Conservation (phyloP, 2,329 filamentous ascomycete species). For the Fusarium annulatum region DNA sequence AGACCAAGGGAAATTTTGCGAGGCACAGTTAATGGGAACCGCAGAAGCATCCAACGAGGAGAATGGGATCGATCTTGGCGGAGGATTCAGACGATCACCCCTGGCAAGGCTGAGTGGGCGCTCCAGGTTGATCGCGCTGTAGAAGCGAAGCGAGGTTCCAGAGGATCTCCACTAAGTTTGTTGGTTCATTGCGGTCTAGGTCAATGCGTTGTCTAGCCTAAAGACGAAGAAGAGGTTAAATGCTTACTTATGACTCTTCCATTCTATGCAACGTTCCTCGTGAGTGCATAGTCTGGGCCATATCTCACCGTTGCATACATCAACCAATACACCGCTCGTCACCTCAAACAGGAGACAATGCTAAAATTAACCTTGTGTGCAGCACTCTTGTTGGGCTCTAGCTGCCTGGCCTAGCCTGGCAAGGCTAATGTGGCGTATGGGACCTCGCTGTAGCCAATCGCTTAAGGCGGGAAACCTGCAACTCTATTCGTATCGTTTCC, state of each 20-base stretch:
- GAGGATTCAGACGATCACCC: neutral
- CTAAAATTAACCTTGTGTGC: slow-evolving; percentile 16
- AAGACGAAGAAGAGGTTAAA: neutral
- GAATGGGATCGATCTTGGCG: neutral
- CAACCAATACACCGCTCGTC: neutral
- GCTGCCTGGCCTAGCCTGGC: neutral
- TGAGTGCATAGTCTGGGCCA: neutral
- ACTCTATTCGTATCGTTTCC: slow-evolving; percentile 2
- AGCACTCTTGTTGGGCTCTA: neutral
- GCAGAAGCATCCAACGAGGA: neutral
- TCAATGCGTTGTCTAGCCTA: neutral
- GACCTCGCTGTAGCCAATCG: neutral
- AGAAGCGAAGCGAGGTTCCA: neutral
- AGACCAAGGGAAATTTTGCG: neutral
- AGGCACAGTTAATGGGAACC: slow-evolving; percentile 6
- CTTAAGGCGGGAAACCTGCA: slow-evolving; percentile 1
- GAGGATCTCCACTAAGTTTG: neutral
- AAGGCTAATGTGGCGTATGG: neutral
- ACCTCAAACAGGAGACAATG: neutral
- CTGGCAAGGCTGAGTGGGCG: slow-evolving; percentile 15
- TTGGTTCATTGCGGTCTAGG: neutral
- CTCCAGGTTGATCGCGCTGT: neutral
- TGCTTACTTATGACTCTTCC: neutral
- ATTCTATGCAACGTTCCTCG: neutral
- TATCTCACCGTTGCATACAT: neutral